These are phyloP conservation scores for Aegilops tauschii DNA, from an alignment of 176 grass and related monocot genomes.

Conservation along the genomic window DNA sequence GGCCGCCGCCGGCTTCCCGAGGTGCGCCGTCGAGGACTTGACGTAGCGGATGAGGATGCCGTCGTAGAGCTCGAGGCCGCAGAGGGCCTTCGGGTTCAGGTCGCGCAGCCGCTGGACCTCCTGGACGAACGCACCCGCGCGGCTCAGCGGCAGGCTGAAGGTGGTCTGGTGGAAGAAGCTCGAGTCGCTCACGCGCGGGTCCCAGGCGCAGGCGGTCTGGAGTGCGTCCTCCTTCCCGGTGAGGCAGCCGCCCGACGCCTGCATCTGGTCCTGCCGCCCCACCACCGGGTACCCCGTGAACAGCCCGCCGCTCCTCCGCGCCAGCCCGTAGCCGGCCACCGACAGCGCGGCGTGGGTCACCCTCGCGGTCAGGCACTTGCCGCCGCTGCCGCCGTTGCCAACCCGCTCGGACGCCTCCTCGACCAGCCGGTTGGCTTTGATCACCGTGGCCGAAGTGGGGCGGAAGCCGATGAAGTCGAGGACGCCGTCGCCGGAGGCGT, in stretches of 20 bases:
- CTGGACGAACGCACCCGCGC: constrained; percentile 36
- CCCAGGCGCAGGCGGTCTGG: constrained; percentile 53
- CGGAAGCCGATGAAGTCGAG: constrained; percentile 50
- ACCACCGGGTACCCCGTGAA: constrained; percentile 22
- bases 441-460: not conserved
- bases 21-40: not conserved
- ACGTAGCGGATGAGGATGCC: constrained; percentile 14
- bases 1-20: not conserved
- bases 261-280: constrained; percentile 59
- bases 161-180: constrained; percentile 46
- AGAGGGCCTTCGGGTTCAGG: constrained; percentile 39
- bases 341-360: not conserved
- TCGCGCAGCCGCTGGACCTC: constrained; percentile 60
- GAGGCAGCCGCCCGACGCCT: constrained; percentile 42
- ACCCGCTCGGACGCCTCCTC: constrained; percentile 26
- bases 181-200: constrained; percentile 34
- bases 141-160: constrained; percentile 47
- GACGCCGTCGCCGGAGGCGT: constrained; percentile 39
- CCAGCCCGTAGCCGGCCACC: constrained; percentile 31
- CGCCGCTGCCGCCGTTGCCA: not conserved
- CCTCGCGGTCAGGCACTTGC: constrained; percentile 30
- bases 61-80: constrained; percentile 51
- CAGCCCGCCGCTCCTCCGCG: not conserved
- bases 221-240: constrained; percentile 35
- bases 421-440: constrained; percentile 10